phyloP scores from a whole-genome alignment of 257 asterid genomes.

The Cinchona pubescens region DNA sequence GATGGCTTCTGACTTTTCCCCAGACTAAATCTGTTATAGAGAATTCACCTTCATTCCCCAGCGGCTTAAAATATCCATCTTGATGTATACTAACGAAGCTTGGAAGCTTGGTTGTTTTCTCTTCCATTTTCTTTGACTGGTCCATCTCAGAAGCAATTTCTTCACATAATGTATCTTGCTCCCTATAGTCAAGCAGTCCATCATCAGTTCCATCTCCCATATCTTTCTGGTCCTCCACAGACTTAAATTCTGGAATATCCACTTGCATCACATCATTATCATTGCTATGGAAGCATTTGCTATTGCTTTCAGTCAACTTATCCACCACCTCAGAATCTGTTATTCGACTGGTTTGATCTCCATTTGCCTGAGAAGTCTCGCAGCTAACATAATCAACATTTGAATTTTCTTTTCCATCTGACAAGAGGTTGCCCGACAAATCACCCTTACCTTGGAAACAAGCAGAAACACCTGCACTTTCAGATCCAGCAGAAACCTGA shows the following conservation, averaged over 20 bases:
- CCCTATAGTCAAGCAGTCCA: slow-evolving; percentile 27
- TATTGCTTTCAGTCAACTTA: slow-evolving; percentile 30
- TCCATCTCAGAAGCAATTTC: slow-evolving; percentile 41
- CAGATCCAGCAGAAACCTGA: slow-evolving; percentile 10
- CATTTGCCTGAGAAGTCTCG: slow-evolving; percentile 18
- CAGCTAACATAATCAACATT: slow-evolving; percentile 11
- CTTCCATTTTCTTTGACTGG: slow-evolving; percentile 24
- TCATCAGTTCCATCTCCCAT: slow-evolving; percentile 34
- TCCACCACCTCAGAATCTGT: slow-evolving; percentile 11
- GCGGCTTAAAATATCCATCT: slow-evolving; percentile 51
- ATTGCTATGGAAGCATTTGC: slow-evolving; percentile 21
- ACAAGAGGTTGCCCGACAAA: slow-evolving; percentile 19
- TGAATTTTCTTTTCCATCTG: slow-evolving; percentile 11
- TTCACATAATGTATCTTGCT: slow-evolving; percentile 27
- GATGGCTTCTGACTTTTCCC: slow-evolving; percentile 98
- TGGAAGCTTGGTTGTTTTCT: slow-evolving; percentile 26
- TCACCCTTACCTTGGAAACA: slow-evolving; percentile 8
- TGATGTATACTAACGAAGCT: slow-evolving; percentile 42
- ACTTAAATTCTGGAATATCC: slow-evolving; percentile 35
- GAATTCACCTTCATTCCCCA: slow-evolving; percentile 49
- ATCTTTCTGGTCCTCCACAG: slow-evolving; percentile 32
- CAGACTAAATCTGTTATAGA: slow-evolving; percentile 77
- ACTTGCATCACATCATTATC: slow-evolving; percentile 30
- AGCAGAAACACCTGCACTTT: slow-evolving; percentile 18
- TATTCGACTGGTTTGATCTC: slow-evolving; percentile 20